Evolutionary conservation across 208 protist species (phyloP).

Genomic region (Leishmania arabica): DNA sequence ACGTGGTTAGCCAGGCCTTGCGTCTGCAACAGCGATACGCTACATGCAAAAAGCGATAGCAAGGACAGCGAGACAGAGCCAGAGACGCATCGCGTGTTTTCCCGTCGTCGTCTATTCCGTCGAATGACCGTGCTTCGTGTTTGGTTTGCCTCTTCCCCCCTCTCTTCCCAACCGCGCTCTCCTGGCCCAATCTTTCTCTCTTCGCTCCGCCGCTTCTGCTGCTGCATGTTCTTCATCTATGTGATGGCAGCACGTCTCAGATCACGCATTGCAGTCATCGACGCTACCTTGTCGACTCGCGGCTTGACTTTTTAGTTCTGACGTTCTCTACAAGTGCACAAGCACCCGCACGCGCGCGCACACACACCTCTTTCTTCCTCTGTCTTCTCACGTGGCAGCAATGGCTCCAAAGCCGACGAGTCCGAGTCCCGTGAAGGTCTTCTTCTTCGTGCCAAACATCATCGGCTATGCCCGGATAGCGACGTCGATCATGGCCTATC

Average conservation of each 20-base stretch:
- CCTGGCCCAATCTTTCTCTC: background rate
- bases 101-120: background rate
- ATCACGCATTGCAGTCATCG: background rate
- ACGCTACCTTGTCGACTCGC: background rate
- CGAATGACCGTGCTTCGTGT: background rate
- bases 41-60: no score
- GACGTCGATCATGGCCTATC: slow-evolving; percentile 71
- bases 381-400: background rate
- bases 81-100: no score
- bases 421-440: slow-evolving; percentile 34
- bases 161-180: no score
- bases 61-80: no score
- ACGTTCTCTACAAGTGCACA: background rate
- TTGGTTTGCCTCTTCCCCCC: background rate
- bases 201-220: background rate
- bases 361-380: background rate
- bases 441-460: slow-evolving; percentile 91
- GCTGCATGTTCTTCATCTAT: background rate
- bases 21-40: no score
- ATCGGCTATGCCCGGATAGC: slow-evolving; percentile 91
- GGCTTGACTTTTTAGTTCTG: background rate
- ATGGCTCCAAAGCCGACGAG: slow-evolving; percentile 5
- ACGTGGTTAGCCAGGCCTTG: background rate
- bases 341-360: background rate
- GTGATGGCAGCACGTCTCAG: background rate